Evolutionary conservation across 164 flowering plant species (phyloP).

Genomic region (Umbellularia californica): DNA sequence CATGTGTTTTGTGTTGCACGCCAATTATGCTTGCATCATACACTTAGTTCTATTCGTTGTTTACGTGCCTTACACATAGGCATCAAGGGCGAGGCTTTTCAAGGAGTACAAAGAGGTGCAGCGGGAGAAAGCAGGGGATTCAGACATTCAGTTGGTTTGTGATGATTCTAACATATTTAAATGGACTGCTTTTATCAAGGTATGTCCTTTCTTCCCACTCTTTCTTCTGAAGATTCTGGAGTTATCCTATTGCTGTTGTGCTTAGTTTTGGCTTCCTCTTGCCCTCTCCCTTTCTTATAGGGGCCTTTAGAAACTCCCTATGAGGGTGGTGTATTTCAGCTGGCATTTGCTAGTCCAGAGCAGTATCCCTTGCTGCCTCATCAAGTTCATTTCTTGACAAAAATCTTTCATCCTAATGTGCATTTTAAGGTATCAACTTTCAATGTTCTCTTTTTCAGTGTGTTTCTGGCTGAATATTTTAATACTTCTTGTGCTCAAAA

Average conservation of each 20-base stretch:
- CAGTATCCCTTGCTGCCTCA: slow-evolving; percentile 99
- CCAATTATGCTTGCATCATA: no score
- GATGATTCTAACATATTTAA: slow-evolving; percentile 93
- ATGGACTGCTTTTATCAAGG: slow-evolving; percentile 98
- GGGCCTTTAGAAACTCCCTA: slow-evolving; percentile 97
- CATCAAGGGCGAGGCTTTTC: slow-evolving; percentile 85
- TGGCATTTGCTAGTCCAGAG: slow-evolving; percentile 89
- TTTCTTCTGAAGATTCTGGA: no score
- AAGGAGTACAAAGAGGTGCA: slow-evolving; percentile 97
- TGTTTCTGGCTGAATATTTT: not conserved
- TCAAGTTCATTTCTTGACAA: slow-evolving; percentile 92
- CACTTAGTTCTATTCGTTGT: no score
- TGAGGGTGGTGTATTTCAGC: slow-evolving; percentile 96
- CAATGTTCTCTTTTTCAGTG: not conserved
- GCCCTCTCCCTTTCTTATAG: slow-evolving; percentile 25
- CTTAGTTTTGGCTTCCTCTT: not conserved
- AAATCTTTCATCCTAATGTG: slow-evolving; percentile 97
- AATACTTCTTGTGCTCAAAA: not conserved
- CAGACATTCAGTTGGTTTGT: slow-evolving; percentile 88
- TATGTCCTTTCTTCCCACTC: slow-evolving; percentile 8
- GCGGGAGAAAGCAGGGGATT: slow-evolving; percentile 77
- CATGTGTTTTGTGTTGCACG: no score
- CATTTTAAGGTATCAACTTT: slow-evolving; percentile 75
- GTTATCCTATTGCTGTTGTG: not conserved
- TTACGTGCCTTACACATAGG: slow-evolving; percentile 28